Conservation (phyloP, 2,329 filamentous ascomycete species). For the Zarea fungicola region DNA sequence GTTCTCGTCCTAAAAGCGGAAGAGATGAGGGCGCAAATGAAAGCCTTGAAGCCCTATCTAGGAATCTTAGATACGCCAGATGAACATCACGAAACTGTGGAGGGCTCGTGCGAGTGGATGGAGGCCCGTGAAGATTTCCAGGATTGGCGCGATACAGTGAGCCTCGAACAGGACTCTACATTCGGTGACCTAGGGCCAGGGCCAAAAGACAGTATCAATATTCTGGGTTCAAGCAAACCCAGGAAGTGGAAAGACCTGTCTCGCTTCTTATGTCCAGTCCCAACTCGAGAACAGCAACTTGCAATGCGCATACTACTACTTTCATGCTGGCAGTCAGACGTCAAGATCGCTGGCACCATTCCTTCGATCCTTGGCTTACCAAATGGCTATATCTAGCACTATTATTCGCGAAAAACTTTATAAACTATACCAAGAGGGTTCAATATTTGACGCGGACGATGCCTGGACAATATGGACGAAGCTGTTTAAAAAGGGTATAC, state of each 20-base stretch:
- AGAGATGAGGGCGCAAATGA: constrained; percentile 13
- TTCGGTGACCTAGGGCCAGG: constrained; percentile 7
- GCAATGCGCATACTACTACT: constrained; percentile 17
- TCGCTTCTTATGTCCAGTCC: neutral
- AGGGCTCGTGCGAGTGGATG: constrained; percentile 28
- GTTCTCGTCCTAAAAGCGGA: constrained; percentile 8
- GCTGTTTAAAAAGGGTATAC: constrained; percentile 26
- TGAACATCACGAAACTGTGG: constrained; percentile 22
- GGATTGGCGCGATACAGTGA: constrained; percentile 19
- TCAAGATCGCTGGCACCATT: constrained; percentile 15
- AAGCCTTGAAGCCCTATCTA: constrained; percentile 14
- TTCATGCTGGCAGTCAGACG: constrained; percentile 16
- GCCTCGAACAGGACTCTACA: neutral
- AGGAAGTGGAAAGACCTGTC: neutral
- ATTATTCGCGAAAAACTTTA: constrained; percentile 20
- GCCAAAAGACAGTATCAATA: neutral
- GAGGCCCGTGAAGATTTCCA: constrained; percentile 22
- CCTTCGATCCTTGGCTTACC: constrained; percentile 25
- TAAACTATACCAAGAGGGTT: constrained; percentile 18
- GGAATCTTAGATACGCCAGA: constrained; percentile 17
- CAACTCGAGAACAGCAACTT: neutral
- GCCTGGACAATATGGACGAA: constrained; percentile 27
- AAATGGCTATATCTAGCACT: constrained; percentile 26
- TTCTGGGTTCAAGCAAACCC: constrained; percentile 2
- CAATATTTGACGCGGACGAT: constrained; percentile 22